Conservation (phyloP, 1,139 yeast genomes). For the Hanseniaspora gamundiae region DNA sequence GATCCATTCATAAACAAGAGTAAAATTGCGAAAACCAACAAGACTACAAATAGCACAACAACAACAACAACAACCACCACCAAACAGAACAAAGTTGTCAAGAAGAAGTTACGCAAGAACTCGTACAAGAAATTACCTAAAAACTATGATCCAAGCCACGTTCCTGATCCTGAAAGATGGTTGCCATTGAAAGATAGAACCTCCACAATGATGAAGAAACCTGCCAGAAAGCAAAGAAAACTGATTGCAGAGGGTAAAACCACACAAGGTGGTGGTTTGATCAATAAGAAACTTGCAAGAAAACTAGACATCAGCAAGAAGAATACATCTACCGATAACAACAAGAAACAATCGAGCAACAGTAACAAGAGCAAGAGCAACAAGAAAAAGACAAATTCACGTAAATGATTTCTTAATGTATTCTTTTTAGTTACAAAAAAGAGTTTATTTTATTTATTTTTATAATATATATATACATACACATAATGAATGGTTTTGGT, state of each 20-base stretch:
- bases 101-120: constrained; percentile 29
- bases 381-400: constrained; percentile 12
- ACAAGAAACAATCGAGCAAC: constrained; percentile 14
- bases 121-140: constrained; percentile 29
- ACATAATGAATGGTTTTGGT: not conserved
- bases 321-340: constrained; percentile 35
- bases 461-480: no score
- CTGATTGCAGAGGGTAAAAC: constrained; percentile 27
- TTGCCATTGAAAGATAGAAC: constrained; percentile 77
- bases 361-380: constrained; percentile 9
- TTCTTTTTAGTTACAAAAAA: no score
- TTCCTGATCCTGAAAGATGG: constrained; percentile 74
- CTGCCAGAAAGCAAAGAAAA: constrained; percentile 41
- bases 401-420: not conserved
- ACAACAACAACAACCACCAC: no score
- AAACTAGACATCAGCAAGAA: constrained; percentile 31
- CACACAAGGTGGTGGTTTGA: constrained; percentile 65
- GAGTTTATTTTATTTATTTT: no score
- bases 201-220: constrained; percentile 61
- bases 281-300: constrained; percentile 35
- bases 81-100: constrained; percentile 17
- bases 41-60: constrained; percentile 11
- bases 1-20: constrained; percentile 23
- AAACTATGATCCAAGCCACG: constrained; percentile 28
- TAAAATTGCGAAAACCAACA: constrained; percentile 9